A percentile compares a stretch with the other conserved stretches of the same genome.
Evolutionary conservation across 805 yeast genomes (phyloP).

Genomic region (Metschnikowia lunata): DNA sequence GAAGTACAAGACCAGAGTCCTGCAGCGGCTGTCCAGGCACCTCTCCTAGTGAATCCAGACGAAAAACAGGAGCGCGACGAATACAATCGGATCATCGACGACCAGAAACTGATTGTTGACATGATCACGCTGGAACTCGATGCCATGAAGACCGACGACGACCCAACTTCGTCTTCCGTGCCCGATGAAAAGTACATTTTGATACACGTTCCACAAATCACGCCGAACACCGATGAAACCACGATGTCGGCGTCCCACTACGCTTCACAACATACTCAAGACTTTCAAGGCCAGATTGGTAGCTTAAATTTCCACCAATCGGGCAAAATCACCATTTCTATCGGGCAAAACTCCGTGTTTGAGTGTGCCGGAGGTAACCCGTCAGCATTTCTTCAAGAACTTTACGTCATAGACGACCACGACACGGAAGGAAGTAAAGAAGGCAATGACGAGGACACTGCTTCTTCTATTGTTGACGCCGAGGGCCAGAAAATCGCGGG

Average conservation of each 20-base stretch:
- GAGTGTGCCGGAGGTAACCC: conserved; percentile 72
- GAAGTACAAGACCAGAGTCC: neutral
- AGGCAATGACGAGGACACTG: conserved; percentile 27
- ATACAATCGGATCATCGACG: conserved; percentile 25
- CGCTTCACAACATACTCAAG: conserved; percentile 9
- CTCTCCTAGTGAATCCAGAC: conserved; percentile 15
- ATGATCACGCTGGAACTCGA: conserved; percentile 23
- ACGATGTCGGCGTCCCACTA: conserved; percentile 1
- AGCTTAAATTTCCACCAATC: conserved; percentile 73
- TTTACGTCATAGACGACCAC: conserved; percentile 48
- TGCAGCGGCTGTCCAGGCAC: neutral
- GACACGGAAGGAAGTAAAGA: conserved; percentile 16
- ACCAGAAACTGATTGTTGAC: conserved; percentile 29
- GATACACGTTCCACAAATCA: conserved; percentile 46
- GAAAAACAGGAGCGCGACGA: conserved; percentile 31
- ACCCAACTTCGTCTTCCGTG: neutral
- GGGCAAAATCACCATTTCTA: conserved; percentile 70
- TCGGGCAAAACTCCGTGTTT: conserved; percentile 57
- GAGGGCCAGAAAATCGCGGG: conserved; percentile 16
- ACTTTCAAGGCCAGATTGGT: conserved; percentile 60
- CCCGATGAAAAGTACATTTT: conserved; percentile 26
- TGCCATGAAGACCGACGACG: conserved; percentile 15
- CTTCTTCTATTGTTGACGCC: conserved; percentile 10
- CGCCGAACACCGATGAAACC: conserved; percentile 19
- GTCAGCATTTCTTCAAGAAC: conserved; percentile 67